Evolutionary conservation across 2,329 filamentous ascomycete genomes (phyloP).

Genomic region (Colletotrichum trifolii): DNA sequence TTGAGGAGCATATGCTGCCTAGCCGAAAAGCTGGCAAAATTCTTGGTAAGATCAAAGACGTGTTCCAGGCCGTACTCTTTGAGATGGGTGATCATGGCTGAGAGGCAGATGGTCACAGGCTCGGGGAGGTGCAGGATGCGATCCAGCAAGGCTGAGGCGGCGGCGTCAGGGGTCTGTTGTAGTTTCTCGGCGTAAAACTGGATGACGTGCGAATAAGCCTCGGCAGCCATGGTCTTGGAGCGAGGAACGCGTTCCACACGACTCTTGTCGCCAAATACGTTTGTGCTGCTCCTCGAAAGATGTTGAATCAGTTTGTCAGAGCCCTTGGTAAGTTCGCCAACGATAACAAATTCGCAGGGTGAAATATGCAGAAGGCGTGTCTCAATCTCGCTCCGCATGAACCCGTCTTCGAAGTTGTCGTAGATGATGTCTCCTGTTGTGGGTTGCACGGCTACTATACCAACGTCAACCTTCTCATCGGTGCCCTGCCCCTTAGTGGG

Average conservation of each 20-base stretch:
- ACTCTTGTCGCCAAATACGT: constrained; percentile 91
- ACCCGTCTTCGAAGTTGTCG: constrained; percentile 95
- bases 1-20: constrained; percentile 96
- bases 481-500: constrained; percentile 82
- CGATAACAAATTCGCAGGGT: constrained; percentile 93
- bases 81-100: constrained; percentile 94
- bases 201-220: constrained; percentile 89
- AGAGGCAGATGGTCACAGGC: constrained; percentile 89
- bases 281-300: constrained; percentile 87
- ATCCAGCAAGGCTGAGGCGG: constrained; percentile 76
- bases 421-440: constrained; percentile 96
- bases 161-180: constrained; percentile 57
- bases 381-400: constrained; percentile 97
- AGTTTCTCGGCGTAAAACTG: constrained; percentile 92
- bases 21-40: constrained; percentile 95
- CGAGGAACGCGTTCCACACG: constrained; percentile 84
- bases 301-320: constrained; percentile 94
- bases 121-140: constrained; percentile 88
- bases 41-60: constrained; percentile 95
- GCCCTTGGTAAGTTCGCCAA: constrained; percentile 88
- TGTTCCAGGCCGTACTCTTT: constrained; percentile 93
- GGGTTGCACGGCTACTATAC: constrained; percentile 93
- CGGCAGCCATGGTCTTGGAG: constrained; percentile 82
- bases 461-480: constrained; percentile 93
- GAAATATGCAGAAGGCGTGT: constrained; percentile 95